These are phyloP conservation scores for Leishmania braziliensis DNA, from an alignment of 208 protist genomes.

Conservation along the genomic window DNA sequence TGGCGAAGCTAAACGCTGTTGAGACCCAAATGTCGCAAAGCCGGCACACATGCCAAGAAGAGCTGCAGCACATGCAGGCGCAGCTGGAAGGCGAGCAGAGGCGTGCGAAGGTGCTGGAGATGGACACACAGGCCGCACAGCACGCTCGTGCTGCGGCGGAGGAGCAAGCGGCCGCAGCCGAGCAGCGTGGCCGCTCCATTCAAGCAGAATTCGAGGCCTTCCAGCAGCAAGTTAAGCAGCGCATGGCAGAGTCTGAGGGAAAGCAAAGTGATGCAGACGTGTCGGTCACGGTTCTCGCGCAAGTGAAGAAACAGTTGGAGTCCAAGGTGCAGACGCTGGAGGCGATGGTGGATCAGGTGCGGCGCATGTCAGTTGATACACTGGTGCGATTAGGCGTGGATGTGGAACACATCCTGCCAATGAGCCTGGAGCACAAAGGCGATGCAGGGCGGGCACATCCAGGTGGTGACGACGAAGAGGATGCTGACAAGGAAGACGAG, in stretches of 20 bases:
- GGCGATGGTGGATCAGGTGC: constrained; percentile 24
- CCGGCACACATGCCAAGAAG: neutral
- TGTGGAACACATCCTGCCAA: constrained; percentile 9
- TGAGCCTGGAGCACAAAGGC: neutral
- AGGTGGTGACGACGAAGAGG: neutral
- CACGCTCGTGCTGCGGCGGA: constrained; percentile 7
- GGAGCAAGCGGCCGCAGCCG: neutral
- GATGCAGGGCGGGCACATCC: too few species aligned
- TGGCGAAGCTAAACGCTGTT: neutral
- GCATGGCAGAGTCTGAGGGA: neutral
- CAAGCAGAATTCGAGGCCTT: neutral
- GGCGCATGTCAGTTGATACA: constrained; percentile 24
- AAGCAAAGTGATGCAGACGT: constrained; percentile 11
- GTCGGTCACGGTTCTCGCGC: constrained; percentile 14
- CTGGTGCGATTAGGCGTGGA: constrained; percentile 36
- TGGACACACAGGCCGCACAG: constrained; percentile 2
- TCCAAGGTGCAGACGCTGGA: constrained; percentile 30
- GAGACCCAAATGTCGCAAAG: neutral
- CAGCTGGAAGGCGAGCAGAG: neutral
- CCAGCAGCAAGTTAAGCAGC: constrained; percentile 10
- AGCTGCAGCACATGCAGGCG: neutral
- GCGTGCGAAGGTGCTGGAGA: neutral
- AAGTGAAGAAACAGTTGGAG: constrained; percentile 22
- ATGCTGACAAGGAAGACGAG: neutral
- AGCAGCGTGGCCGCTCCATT: constrained; percentile 1